Percentiles rank a stretch among this genome's conserved stretches.
Conservation (phyloP, 805 yeast species). For the Barnettozyma sucrosica region DNA sequence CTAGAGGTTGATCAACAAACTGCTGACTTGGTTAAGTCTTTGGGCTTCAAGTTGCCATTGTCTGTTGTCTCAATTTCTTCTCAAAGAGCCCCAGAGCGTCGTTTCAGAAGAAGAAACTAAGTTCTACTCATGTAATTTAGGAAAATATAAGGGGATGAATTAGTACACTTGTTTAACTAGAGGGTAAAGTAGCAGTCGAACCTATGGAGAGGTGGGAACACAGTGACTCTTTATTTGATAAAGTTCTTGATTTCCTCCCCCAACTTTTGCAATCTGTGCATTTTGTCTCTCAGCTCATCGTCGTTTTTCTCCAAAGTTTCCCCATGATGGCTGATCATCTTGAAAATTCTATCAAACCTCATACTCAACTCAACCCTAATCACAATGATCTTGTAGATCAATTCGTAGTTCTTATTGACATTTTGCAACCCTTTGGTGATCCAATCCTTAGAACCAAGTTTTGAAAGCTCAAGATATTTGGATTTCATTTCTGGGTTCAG, state of each 20-base stretch:
- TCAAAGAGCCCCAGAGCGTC: conserved; percentile 81
- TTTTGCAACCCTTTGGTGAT: conserved; percentile 29
- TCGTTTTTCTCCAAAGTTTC: conserved; percentile 29
- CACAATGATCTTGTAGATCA: conserved; percentile 31
- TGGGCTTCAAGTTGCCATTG: conserved; percentile 87
- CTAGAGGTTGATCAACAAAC: conserved; percentile 97
- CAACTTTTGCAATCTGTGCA: conserved; percentile 33
- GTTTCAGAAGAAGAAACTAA: conserved; percentile 88
- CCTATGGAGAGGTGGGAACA: too few species aligned
- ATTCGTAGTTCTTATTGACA: conserved; percentile 28
- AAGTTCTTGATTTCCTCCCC: conserved; percentile 36
- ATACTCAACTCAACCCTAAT: conserved; percentile 36
- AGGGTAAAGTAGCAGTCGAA: background rate
- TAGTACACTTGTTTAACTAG: conserved; percentile 1
- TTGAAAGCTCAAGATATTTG: conserved; percentile 26
- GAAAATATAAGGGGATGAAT: conserved; percentile 3
- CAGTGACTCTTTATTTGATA: conserved; percentile 22
- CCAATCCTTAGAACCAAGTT: conserved; percentile 32
- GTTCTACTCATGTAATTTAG: conserved; percentile 16
- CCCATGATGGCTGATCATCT: conserved; percentile 33
- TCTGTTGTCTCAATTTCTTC: conserved; percentile 82
- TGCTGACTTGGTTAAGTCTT: conserved; percentile 86
- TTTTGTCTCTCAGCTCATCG: conserved; percentile 28
- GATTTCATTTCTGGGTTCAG: conserved; percentile 10
- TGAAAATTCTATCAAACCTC: conserved; percentile 34